Percentiles rank a stretch among this genome's conserved stretches.
These are phyloP conservation scores for Hordeum pubiflorum DNA, from an alignment of 202 grass and related monocot species.

Conservation along the genomic window DNA sequence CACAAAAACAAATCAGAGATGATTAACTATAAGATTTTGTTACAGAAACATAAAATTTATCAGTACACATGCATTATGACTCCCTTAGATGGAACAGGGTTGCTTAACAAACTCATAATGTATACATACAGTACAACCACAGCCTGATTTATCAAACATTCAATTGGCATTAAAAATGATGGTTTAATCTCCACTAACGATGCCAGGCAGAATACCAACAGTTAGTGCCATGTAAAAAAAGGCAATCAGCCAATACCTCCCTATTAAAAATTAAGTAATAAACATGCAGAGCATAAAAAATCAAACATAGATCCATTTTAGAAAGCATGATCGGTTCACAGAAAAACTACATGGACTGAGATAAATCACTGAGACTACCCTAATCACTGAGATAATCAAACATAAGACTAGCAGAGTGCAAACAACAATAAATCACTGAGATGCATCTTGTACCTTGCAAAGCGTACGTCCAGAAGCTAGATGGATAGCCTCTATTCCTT, in stretches of 20 bases:
- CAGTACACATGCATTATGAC: not conserved
- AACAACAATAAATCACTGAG: slow-evolving; percentile 2
- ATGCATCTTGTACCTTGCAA: slow-evolving; percentile 64
- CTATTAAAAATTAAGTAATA: not conserved
- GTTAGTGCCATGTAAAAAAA: not conserved
- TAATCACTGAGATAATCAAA: too few species aligned
- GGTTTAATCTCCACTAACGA: not conserved
- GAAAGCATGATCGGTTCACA: not conserved
- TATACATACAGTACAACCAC: not conserved
- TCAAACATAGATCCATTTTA: not conserved
- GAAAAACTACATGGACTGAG: not conserved
- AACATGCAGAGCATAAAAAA: not conserved
- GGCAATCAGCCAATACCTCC: not conserved
- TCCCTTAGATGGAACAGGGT: not conserved
- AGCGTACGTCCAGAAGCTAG: slow-evolving; percentile 86
- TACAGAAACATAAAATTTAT: not conserved
- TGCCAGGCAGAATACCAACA: not conserved
- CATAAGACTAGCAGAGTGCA: not conserved
- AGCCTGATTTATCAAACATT: not conserved
- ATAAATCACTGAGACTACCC: too few species aligned
- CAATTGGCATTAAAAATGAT: not conserved
- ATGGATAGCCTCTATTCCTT: slow-evolving; percentile 93
- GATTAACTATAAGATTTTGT: not conserved
- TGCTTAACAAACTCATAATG: not conserved
- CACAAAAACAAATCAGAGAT: slow-evolving; percentile 8